Evolutionary conservation across 495 filamentous ascomycete genomes (phyloP), one percentile per base, ranked within the genome.

Genomic region (Neurospora terricola): DNA sequence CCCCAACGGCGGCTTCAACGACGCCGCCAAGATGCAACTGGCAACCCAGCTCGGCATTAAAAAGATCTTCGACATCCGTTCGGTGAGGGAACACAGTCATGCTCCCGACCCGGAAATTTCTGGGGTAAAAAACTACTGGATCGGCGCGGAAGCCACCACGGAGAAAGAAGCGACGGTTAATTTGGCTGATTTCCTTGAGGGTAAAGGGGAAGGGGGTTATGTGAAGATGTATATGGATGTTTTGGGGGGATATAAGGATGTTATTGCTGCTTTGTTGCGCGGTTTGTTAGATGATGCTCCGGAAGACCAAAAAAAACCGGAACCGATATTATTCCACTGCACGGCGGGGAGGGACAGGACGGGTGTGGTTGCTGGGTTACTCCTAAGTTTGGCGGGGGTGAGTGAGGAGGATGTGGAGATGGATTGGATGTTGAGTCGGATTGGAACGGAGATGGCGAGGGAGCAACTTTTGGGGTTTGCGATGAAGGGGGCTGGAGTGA

Each of bases 321-420:
- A 80, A 45, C 78, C 78, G 23, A 78, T 86, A 34, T 68, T 86
- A 42, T 81, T 86, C 59, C 86, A 86, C 70, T 87, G 77, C 74
- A 88, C 86, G 86, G 88, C 89, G 12, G 90, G 90, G 7, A 88
- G 90, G 73, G 89, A 91, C 73, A 84, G 90, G n/a, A 90, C 90
- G 0, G 90, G 90, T 4, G 87, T 91, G 1, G 77, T 91, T 11
- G 81, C 88, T 6, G 87, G 86, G 6, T 73, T 91, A 2, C 77
- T 92, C 8, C 77, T 90, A n/a, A 81, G 83, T 9, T 79, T 92
- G 0, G 86, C 87, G 11, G 86, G 85, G 11, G 81, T 81, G 39
- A 75, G 83, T 6, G 71, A 79, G 7, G 82, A 88, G 5, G 78
- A 78, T 11, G 82, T 90, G 37, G 76, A 78, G 39, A 74, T 85